Base-by-base conservation (phyloP, 306 rosid species). In the Arachis stenosperma region DNA sequence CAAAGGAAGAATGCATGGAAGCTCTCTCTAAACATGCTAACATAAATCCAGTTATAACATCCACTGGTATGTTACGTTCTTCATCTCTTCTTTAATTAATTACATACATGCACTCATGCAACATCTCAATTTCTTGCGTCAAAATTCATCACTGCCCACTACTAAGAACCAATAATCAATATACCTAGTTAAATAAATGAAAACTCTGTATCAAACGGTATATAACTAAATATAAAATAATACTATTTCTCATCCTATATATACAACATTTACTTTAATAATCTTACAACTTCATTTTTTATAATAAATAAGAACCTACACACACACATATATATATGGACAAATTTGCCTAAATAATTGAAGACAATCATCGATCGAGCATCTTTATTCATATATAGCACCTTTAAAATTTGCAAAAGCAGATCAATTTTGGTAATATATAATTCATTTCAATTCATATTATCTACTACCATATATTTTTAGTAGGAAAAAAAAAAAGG, bases 1-100 rank as follows among this genome's bases (percentile, higher is more conserved):
- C 78, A 4, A 86, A 83, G 83, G 91, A 90, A 14, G 88, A 88
- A 70, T 90, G 96, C 86, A 82, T 81, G 84, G 96, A 90, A 69
- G 91, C 89, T 37, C 90, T 90, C 13, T 82, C 89, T 27, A 88
- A 86, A 73, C 87, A 90, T 65, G 96, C 93, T 62, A 61, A 86
- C 13, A 86, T 90, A 61, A 67, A 58, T 10, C 89, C 90, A 1
- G 73, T 90, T 66, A 84, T 90, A 84, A 90, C 96, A 37, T 82
- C 92, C 53, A 90, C 96, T 5, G 91, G 96, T 90, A 61, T 48
- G 77, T 73, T 22, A 61, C 55, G 75, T 69, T 17, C 3, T 58
- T 8, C 2, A 6, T 33, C 71, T 22, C 51, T 46, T 22, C 51
- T 46, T 11, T 46, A 6, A 12, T 6, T 13, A 8, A 50, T 12